A percentile compares a stretch with the other conserved stretches of the same genome.
phyloP scores from a whole-genome alignment of 495 filamentous ascomycete species.

The Mytilinidion resinicola region DNA sequence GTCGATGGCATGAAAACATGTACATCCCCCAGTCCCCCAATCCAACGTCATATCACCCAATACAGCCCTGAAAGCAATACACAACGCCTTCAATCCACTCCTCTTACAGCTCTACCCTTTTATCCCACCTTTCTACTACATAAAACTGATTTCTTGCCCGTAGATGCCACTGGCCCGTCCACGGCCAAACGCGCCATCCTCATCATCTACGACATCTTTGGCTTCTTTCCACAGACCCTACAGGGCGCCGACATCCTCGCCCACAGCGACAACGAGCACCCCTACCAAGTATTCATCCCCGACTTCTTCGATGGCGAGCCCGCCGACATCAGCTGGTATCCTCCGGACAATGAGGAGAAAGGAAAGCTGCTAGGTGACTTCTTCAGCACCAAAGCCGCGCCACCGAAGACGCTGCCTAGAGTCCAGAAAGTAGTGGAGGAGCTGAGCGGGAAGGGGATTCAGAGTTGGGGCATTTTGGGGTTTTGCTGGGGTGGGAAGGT shows the following conservation, averaged over 20 bases:
- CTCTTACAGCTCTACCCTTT: no score
- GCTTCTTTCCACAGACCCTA: slow-evolving; percentile 44
- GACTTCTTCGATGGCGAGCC: slow-evolving; percentile 32
- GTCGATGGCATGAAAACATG: slow-evolving; percentile 59
- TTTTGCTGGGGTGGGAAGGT: slow-evolving; percentile 75
- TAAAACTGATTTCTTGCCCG: no score
- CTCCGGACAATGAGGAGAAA: slow-evolving; percentile 54
- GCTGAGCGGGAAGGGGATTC: slow-evolving; percentile 51
- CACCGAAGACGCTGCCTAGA: slow-evolving; percentile 54
- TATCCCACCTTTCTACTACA: no score
- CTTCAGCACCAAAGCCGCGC: slow-evolving; percentile 64
- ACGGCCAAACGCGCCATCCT: slow-evolving; percentile 40
- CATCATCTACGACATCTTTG: slow-evolving; percentile 52
- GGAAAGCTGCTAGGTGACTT: slow-evolving; percentile 66
- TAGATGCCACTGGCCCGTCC: slow-evolving; percentile 43
- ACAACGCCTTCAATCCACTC: no score
- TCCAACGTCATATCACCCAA: no score
- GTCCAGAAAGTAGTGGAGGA: slow-evolving; percentile 58
- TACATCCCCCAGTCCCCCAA: slow-evolving; percentile 29
- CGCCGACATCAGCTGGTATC: slow-evolving; percentile 30
- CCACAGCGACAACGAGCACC: slow-evolving; percentile 20
- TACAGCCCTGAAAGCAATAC: no score
- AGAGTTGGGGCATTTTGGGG: slow-evolving; percentile 81
- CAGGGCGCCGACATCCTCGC: slow-evolving; percentile 53
- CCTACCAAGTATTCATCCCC: slow-evolving; percentile 30